Base-by-base conservation (phyloP, 2,329 filamentous ascomycete species). In the Plectosphaerella sp. region DNA sequence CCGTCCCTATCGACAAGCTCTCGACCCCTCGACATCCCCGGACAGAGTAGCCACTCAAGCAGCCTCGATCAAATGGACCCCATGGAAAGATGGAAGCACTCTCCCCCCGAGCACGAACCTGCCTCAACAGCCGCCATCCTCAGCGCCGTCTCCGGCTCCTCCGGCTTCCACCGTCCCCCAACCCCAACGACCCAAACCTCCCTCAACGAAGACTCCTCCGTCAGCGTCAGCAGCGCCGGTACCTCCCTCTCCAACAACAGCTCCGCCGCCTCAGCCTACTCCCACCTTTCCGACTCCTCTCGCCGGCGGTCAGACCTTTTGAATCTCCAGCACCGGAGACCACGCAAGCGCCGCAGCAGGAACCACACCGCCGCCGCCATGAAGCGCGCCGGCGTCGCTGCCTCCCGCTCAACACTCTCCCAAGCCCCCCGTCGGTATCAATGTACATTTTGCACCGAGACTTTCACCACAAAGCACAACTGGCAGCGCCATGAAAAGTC, bases 401-500 rank as follows among this genome's bases (percentile, higher is more conserved):
- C 28, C 28, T 9, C 28, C 11, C 25, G 15, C 24, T 16, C 45
- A 12, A 47, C n/a, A 8, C 45, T 47, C 9, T 47, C 24, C 5
- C 24, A 47, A 35, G n/a, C 16, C 14, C 45, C 45, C 6, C 47
- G 47, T 12, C 50, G 57, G 1, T 69, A 66, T 16, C 73, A 76
- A 47, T 76, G 73, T 52, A 76, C 73, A 0, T 76, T 76, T 47
- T 76, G 73, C 50, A 72, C 71, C 0, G 72, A 76, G 47, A 69
- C 68, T 0, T 76, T 76, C 57, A 70, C 68, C 45, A 68, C 69
- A 0, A 75, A 74, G 18, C 67, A 75, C 50, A 71, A 74, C 18
- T 76, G 73, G 73, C 68, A 71, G 42, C 66, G 79, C 33, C 78
- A 82, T 54, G 78, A 82, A 52, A 72, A 71, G 46, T 71, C 72